These are phyloP conservation scores for Acacia confusa DNA, from an alignment of 306 rosid species.

Conservation along the genomic window DNA sequence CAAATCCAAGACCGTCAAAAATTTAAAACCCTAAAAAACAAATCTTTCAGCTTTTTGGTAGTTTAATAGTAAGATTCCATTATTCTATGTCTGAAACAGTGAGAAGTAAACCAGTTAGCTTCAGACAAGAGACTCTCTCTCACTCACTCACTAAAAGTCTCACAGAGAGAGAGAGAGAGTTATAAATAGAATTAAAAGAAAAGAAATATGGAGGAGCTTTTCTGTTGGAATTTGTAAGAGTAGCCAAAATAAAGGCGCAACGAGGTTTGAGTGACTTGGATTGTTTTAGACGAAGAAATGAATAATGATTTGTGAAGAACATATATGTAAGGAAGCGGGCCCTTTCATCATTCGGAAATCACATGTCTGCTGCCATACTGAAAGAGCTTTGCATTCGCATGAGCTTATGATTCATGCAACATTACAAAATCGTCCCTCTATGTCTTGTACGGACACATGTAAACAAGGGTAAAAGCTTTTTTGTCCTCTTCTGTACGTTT, in stretches of 20 bases:
- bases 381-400: background rate
- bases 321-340: background rate
- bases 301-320: background rate
- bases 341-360: conserved; percentile 10
- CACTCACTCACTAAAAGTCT: background rate
- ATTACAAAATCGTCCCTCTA: background rate
- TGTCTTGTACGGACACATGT: background rate
- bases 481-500: background rate
- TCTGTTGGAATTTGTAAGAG: conserved; percentile 9
- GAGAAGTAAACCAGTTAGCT: conserved; percentile 28
- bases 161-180: no score
- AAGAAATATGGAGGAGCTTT: no score
- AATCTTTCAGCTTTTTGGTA: conserved; percentile 32
- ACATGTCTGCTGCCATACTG: background rate
- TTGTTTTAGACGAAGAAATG: background rate
- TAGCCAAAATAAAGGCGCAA: background rate
- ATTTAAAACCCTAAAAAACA: background rate
- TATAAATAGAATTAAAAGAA: no score
- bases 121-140: conserved; percentile 6
- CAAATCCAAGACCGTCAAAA: conserved; percentile 22
- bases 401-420: background rate
- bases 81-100: conserved; percentile 32
- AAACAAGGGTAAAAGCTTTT: background rate
- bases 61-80: conserved; percentile 34
- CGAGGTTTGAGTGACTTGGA: background rate